Evolutionary conservation across 2,329 filamentous ascomycete genomes (phyloP).

Genomic region (Ophiobolus disseminans): DNA sequence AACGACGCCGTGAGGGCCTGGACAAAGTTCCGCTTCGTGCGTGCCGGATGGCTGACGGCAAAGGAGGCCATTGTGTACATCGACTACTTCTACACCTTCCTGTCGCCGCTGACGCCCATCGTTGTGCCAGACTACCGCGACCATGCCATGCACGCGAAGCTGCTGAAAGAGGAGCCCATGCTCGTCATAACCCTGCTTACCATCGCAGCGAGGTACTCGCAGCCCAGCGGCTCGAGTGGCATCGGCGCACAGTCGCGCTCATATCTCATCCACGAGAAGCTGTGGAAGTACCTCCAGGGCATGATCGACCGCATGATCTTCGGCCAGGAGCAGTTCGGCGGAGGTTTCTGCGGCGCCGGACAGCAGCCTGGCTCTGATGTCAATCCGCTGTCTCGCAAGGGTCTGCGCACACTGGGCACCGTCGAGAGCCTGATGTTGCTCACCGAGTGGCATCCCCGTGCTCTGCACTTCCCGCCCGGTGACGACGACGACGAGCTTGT

Average conservation of each 20-base stretch:
- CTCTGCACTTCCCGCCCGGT: conserved; percentile 85
- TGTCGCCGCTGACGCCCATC: conserved; percentile 92
- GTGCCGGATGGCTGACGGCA: conserved; percentile 94
- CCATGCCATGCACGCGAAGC: conserved; percentile 77
- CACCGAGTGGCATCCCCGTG: conserved; percentile 96
- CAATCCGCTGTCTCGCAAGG: conserved; percentile 65
- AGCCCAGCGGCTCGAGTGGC: conserved; percentile 75
- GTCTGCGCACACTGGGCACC: conserved; percentile 86
- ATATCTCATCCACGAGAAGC: conserved; percentile 90
- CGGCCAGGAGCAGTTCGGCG: conserved; percentile 95
- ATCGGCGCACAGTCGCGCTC: conserved; percentile 75
- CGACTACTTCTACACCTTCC: conserved; percentile 91
- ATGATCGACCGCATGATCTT: conserved; percentile 96
- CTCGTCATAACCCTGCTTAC: conserved; percentile 90
- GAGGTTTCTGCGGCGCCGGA: conserved; percentile 80
- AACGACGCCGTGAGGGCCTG: conserved; percentile 82
- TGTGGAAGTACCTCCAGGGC: conserved; percentile 91
- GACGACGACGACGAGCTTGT: conserved; percentile 70
- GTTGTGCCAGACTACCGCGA: conserved; percentile 88
- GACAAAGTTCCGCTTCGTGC: conserved; percentile 92
- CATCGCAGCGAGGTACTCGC: conserved; percentile 86
- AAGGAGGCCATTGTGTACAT: conserved; percentile 93
- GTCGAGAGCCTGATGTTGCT: conserved; percentile 93
- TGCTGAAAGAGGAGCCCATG: conserved; percentile 91
- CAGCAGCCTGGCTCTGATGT: conserved; percentile 70